Evolutionary conservation across 2,329 filamentous ascomycete genomes (phyloP).

Genomic region (Furcasterigmium sp.): DNA sequence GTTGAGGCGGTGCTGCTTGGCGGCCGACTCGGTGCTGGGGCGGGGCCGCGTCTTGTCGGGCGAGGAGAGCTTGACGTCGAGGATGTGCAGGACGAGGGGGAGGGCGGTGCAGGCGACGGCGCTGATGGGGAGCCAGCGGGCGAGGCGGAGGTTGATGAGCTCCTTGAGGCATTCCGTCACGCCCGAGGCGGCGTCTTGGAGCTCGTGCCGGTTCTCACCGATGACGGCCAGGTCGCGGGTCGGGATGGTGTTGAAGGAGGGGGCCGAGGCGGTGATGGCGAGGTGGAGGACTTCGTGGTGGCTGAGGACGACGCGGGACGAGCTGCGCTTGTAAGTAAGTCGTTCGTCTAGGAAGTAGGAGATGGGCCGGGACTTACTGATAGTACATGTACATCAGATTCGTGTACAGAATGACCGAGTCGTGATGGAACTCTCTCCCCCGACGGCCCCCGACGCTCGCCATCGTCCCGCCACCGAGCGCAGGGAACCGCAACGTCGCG

Average conservation of each 20-base stretch:
- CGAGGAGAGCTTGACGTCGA: slow-evolving; percentile 27
- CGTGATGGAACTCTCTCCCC: slow-evolving; percentile 26
- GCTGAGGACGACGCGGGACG: slow-evolving; percentile 35
- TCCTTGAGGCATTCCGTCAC: slow-evolving; percentile 41
- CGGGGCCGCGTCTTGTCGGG: slow-evolving; percentile 3
- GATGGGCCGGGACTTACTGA: slow-evolving; percentile 28
- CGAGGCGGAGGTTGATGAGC: slow-evolving; percentile 37
- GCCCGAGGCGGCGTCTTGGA: slow-evolving; percentile 37
- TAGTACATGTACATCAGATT: slow-evolving; percentile 48
- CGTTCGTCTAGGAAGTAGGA: slow-evolving; percentile 1
- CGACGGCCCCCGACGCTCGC: slow-evolving; percentile 16
- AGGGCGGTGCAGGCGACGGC: slow-evolving; percentile 30
- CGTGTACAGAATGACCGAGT: slow-evolving; percentile 38
- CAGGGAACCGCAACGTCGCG: slow-evolving; percentile 29
- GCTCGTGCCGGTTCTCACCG: slow-evolving; percentile 34
- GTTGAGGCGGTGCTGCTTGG: slow-evolving; percentile 37
- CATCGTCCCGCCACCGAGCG: slow-evolving; percentile 26
- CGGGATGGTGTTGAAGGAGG: slow-evolving; percentile 22
- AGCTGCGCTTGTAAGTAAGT: slow-evolving; percentile 21
- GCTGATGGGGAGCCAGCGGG: slow-evolving; percentile 40
- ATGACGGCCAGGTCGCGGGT: slow-evolving; percentile 26
- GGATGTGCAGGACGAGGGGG: slow-evolving; percentile 24
- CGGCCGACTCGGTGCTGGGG: slow-evolving; percentile 25
- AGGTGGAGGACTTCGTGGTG: slow-evolving; percentile 41
- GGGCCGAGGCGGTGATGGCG: slow-evolving; percentile 31